Base-by-base conservation (phyloP, 2,329 filamentous ascomycete species). In the Coniella vitis region DNA sequence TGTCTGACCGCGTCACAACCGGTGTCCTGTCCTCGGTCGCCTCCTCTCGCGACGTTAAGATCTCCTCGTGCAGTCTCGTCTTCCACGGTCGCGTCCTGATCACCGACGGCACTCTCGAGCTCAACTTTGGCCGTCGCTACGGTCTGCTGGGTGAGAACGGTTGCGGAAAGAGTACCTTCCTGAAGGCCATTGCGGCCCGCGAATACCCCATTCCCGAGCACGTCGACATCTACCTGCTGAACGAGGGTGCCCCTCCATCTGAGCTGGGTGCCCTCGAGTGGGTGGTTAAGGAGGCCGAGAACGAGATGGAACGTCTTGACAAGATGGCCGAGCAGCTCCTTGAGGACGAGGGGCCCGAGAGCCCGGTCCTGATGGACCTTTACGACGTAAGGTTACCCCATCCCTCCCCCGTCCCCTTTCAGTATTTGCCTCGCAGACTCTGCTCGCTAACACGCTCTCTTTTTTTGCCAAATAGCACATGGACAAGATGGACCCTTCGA, bases 71-170 rank as follows among this genome's bases (percentile, higher is more conserved):
- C 62, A 95, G 87, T 56, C 76, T 98, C 59, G 91, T 96, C 56
- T 98, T 98, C 82, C 94, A 98, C 78, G 93, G 94, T 62, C 89
- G 87, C 61, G 93, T 97, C 59, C 83, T 98, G 54, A 87, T 98
- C 72, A 91, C 84, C 65, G 93, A 98, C 71, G 87, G 87, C 56
- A 94, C 84, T 44, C 78, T 98, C 68, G 94, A 98, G 71, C 79
- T 98, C 63, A 91, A 87, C 67, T 93, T 89, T 67, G 90, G 87
- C 58, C 87, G 90, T 62, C 83, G 93, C 63, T 98, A 98, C 67
- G 93, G 93, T 68, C 77, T 98, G 51, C 75, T 98, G 56, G 93
- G 93, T 64, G 93, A 98, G 80, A 98, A 98, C 85, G 93, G 93
- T 58, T 98, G 93, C 71, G 93, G 93, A 69, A 98, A 98, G 79